A percentile compares a stretch with the other conserved stretches of the same genome.
Evolutionary conservation across 2,329 filamentous ascomycete species (phyloP).

Genomic region (Nigrospora osmanthi): DNA sequence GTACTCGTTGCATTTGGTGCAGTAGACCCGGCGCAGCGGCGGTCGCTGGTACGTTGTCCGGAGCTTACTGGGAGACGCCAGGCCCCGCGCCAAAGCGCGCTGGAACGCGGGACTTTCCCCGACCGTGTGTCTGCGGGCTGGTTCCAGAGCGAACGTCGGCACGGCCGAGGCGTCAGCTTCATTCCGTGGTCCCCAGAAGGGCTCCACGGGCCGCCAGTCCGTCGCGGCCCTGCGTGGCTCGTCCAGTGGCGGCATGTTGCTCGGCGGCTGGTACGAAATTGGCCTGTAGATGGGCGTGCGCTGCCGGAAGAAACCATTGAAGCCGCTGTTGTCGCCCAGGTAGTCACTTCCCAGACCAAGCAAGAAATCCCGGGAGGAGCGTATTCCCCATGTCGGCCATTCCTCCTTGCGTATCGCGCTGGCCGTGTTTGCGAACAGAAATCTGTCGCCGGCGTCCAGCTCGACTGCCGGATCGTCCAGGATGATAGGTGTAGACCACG

Average conservation of each 20-base stretch:
- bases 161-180: constrained; percentile 15
- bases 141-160: constrained; percentile 16
- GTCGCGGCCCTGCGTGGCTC: constrained; percentile 28
- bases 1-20: constrained; percentile 70
- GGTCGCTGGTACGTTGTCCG: constrained; percentile 41
- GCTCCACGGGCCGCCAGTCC: constrained; percentile 30
- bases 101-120: constrained; percentile 35
- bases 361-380: constrained; percentile 41
- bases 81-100: constrained; percentile 26
- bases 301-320: constrained; percentile 33
- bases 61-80: constrained; percentile 34
- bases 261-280: constrained; percentile 22
- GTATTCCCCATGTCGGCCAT: constrained; percentile 38
- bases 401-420: constrained; percentile 36
- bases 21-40: constrained; percentile 66
- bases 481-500: constrained; percentile 32
- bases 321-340: constrained; percentile 23
- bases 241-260: constrained; percentile 21
- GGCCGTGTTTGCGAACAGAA: constrained; percentile 33
- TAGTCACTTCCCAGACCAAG: constrained; percentile 37
- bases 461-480: constrained; percentile 34
- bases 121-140: constrained; percentile 35
- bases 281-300: constrained; percentile 23
- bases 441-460: constrained; percentile 36
- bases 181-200: constrained; percentile 23